A percentile compares a stretch with the other conserved stretches of the same genome.
Evolutionary conservation across 441 rosid species (phyloP).

Genomic region (Euphorbia schlechtendalii): DNA sequence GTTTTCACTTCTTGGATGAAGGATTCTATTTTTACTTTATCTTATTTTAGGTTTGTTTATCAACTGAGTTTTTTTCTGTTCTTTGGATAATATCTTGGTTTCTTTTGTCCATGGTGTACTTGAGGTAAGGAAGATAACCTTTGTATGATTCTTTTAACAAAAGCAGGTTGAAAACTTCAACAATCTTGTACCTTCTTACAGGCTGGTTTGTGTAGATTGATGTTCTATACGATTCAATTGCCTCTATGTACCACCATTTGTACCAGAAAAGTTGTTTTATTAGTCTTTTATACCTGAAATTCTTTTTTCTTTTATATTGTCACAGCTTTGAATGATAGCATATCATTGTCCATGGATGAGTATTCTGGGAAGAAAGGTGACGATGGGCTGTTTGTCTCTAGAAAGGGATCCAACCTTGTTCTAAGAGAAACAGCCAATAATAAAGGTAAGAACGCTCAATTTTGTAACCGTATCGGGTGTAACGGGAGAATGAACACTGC

Average conservation of each 20-base stretch:
- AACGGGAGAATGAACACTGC: constrained; percentile 49
- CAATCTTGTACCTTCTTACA: not conserved
- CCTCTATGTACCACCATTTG: not conserved
- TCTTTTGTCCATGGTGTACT: not conserved
- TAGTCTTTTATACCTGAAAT: not conserved
- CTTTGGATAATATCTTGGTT: not conserved
- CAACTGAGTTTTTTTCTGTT: not conserved
- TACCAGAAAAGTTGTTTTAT: not conserved
- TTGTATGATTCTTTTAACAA: too few species aligned
- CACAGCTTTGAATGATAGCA: constrained; percentile 26
- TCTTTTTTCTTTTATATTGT: constrained; percentile 6
- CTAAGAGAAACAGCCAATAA: constrained; percentile 50
- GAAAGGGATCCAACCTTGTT: constrained; percentile 49
- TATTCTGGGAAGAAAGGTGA: constrained; percentile 56
- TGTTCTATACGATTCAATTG: not conserved
- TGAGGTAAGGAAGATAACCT: not conserved
- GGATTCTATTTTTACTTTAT: constrained; percentile 6
- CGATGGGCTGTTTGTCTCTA: constrained; percentile 37
- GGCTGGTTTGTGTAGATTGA: not conserved
- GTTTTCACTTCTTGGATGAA: too few species aligned
- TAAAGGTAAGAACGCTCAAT: constrained; percentile 48
- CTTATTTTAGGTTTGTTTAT: constrained; percentile 5
- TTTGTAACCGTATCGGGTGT: constrained; percentile 62
- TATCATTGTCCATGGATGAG: constrained; percentile 61
- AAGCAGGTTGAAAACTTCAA: not conserved